Evolutionary conservation across 768 basidiomycete species (phyloP), one percentile per base, ranked within the genome.

Genomic region (Lactifluus volemus): DNA sequence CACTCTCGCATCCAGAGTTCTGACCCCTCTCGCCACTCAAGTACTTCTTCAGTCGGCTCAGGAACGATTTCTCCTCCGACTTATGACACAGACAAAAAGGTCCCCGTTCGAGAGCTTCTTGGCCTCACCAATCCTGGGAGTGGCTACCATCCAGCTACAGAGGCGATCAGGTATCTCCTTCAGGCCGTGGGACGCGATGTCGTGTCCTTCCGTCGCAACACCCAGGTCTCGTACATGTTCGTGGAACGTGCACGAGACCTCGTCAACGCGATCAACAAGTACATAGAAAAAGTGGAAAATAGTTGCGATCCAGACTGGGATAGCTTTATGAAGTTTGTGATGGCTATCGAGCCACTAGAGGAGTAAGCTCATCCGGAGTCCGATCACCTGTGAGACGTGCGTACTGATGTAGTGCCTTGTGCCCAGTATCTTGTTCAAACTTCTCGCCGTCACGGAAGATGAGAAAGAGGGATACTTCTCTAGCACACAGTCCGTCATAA

Each of bases 311-410:
- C n/a, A 17, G 57, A 63, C 36, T 66, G 66, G 65, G 47, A 42
- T 11, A 67, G 49, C 59, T 67, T 55, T 41, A 53, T 61, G 17
- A 67, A 61, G 34, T 66, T 53, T 39, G 53, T 61, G 2, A 14
- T 9, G 14, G 67, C 67, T n/a, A 61, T 67, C 19, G 65, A 64
- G 12, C 67, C 67, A n/a, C 44, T 67, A 4, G 65, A 67, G 17
- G 49, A 64, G 67, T 67, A 36, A 34, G 61, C 45, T 9, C n/a
- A 29, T n/a, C n/a, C n/a, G n/a, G n/a, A n/a, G n/a, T 3, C 38
- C 1, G 29, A 5, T 15, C 39, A 29, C 21, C 25, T 47, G 7
- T 49, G 21, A 12, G 38, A 39, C 15, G 5, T 44, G 36, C 42
- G 44, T 15, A 14, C 50, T 57, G 63, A 57, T 44, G 11, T 42